Percentiles rank a stretch among this genome's conserved stretches.
These are phyloP conservation scores for Paraphaeosphaeria sporulosa DNA, from an alignment of 2,329 filamentous ascomycete species.

Conservation along the genomic window DNA sequence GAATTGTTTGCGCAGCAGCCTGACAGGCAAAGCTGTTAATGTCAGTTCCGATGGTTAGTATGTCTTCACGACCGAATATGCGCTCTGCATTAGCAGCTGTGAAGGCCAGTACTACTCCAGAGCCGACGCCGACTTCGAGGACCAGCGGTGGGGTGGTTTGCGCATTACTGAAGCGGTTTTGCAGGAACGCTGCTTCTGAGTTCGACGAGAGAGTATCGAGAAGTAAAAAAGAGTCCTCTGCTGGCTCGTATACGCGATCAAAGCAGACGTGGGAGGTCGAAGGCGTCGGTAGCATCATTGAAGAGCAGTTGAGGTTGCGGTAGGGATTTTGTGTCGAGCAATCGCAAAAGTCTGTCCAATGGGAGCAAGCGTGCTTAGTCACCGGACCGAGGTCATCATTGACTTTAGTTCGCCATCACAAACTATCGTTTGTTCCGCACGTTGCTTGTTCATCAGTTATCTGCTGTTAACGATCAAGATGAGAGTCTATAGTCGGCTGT, in stretches of 20 bases:
- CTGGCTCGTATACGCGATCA: constrained; percentile 89
- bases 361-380: constrained; percentile 16
- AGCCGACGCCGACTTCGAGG: constrained; percentile 88
- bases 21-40: constrained; percentile 84
- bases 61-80: constrained; percentile 75
- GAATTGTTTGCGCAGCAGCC: constrained; percentile 75
- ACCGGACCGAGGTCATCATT: constrained; percentile 15
- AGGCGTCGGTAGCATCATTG: constrained; percentile 87
- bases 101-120: constrained; percentile 93
- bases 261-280: constrained; percentile 91
- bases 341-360: constrained; percentile 21
- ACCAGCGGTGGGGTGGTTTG: constrained; percentile 61
- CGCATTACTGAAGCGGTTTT: constrained; percentile 62
- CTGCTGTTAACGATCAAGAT: constrained; percentile 36
- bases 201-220: constrained; percentile 85
- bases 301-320: constrained; percentile 20
- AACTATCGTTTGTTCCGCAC: background rate
- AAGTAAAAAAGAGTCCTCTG: constrained; percentile 94
- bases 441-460: background rate
- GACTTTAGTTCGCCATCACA: constrained; percentile 2
- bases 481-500: constrained; percentile 37
- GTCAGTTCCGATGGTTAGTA: constrained; percentile 81
- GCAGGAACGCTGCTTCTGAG: constrained; percentile 74
- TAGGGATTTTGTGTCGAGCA: constrained; percentile 18
- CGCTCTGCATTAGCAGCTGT: constrained; percentile 74